Conservation (phyloP, 169 alveolate species). For the Plasmodium fragile region DNA sequence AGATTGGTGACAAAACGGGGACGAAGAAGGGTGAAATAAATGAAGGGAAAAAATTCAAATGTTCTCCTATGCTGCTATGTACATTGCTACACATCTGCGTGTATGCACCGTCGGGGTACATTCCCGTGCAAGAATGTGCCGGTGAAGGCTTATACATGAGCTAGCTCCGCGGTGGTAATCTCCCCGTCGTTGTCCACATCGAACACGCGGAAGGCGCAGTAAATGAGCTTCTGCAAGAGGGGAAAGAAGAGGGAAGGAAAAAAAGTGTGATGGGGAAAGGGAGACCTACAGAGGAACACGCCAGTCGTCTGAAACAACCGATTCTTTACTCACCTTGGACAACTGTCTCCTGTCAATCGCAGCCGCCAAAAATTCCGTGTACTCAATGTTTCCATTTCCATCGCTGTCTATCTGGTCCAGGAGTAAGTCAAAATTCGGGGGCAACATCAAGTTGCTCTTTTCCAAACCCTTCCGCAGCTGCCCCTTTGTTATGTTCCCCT, state of each 20-base stretch:
- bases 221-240: constrained; percentile 75
- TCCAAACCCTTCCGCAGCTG: constrained; percentile 78
- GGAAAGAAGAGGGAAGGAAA: not conserved
- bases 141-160: constrained; percentile 74
- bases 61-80: too few relatives aligned
- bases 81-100: not conserved
- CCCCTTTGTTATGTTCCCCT: constrained; percentile 80
- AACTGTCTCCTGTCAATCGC: constrained; percentile 80
- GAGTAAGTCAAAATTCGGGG: constrained; percentile 83
- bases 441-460: constrained; percentile 78
- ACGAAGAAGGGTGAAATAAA: not conserved
- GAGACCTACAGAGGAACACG: not conserved
- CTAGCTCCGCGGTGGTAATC: constrained; percentile 85
- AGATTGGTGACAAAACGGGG: too few relatives aligned
- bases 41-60: not conserved
- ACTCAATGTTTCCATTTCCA: constrained; percentile 91
- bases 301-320: not conserved
- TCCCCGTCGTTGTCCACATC: constrained; percentile 88
- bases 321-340: not conserved
- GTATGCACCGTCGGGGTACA: not conserved
- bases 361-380: constrained; percentile 89
- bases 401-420: constrained; percentile 90
- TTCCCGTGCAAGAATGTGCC: not conserved
- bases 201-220: constrained; percentile 87
- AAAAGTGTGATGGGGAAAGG: too few relatives aligned